Evolutionary conservation across 257 asterid species (phyloP), one percentile per base, ranked within the genome.

Genomic region (Pogostemon cablin): DNA sequence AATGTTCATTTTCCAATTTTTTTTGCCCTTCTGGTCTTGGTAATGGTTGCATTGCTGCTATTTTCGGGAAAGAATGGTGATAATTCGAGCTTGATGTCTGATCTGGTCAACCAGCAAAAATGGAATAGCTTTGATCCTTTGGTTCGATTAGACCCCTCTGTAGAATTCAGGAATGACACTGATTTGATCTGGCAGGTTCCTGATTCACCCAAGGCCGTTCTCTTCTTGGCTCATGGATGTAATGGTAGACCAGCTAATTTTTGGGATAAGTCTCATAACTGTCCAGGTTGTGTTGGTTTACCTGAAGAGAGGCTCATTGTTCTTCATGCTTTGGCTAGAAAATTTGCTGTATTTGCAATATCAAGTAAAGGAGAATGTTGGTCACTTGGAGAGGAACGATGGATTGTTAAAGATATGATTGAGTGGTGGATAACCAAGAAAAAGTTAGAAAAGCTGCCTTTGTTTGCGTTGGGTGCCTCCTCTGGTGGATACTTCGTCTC

Each of bases 401-500:
- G 57, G 79, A 50, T 77, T 8, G 82, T 89, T 56, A 88, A 77
- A 75, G 86, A 88, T 62, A 84, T 82, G 64, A 85, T 93, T 20
- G 69, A 78, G 49, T 75, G 88, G 89, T 91, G 97, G 96, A 68
- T 85, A 55, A 74, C 84, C 3, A 82, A 86, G 37, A 80, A 80
- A 61, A 84, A 75, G 65, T 84, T 91, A 34, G 81, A 81, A 49
- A 81, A 80, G 49, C 74, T 93, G 79, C 99, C 97, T 50, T 55
- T 89, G 11, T 86, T 85, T 72, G 99, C 93, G 37, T 69, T 93
- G 80, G 98, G 99, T 60, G 99, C 99, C 9, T 91, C 96, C 1
- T 93, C 99, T 0, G 99, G 99, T 65, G 99, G 98, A 69, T 85
- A 91, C 71, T 93, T 93, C 55, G 91, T 93, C 71, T 93, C 99